Conservation (phyloP, 2,329 filamentous ascomycete species). For the Epichloe baconii region DNA sequence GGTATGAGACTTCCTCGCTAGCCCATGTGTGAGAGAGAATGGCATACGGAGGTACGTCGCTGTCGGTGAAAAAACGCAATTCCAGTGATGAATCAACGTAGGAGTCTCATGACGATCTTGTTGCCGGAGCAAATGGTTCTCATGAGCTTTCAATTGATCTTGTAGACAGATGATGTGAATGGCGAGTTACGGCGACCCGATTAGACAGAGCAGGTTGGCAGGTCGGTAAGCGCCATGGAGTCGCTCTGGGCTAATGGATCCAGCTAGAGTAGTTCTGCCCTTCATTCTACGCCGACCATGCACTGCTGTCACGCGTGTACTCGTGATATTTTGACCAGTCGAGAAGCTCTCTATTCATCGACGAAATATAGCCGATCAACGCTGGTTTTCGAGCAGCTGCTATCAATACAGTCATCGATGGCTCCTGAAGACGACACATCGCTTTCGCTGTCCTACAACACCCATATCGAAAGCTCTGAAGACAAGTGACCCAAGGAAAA, state of each 20-base stretch:
- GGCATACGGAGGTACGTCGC: background rate
- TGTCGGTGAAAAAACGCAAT: background rate
- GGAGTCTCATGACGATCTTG: background rate
- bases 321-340: background rate
- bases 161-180: too few species aligned
- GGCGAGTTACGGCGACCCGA: too few species aligned
- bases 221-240: background rate
- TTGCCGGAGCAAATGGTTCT: background rate
- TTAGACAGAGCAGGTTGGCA: background rate
- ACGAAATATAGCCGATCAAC: background rate
- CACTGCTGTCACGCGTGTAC: too few species aligned
- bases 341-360: background rate
- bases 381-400: background rate
- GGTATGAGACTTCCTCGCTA: background rate
- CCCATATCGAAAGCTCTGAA: background rate
- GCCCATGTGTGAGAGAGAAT: background rate
- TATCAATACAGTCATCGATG: background rate
- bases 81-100: background rate
- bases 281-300: too few species aligned
- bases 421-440: background rate
- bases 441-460: background rate
- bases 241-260: too few species aligned
- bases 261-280: too few species aligned
- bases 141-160: too few species aligned
- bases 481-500: background rate